phyloP scores from a whole-genome alignment of 2,329 filamentous ascomycete genomes.

The Annulohypoxylon truncatum region DNA sequence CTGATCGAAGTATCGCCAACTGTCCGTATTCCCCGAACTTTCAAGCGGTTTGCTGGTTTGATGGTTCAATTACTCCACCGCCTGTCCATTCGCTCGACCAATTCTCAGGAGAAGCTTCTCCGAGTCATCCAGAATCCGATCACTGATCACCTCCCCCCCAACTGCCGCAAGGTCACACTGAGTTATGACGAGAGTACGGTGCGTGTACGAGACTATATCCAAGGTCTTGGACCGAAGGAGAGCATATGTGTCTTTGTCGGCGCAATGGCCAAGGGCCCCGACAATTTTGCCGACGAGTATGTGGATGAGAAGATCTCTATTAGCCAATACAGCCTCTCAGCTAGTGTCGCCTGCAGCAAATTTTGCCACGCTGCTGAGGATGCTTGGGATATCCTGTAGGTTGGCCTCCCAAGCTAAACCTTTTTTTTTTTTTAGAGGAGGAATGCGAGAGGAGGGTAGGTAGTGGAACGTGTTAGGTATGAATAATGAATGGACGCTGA shows the following conservation, averaged over 20 bases:
- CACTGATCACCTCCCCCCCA: slow-evolving; percentile 93
- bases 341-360: slow-evolving; percentile 98
- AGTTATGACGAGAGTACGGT: slow-evolving; percentile 93
- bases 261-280: slow-evolving; percentile 96
- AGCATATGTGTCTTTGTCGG: slow-evolving; percentile 98
- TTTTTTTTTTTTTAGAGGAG: slow-evolving; percentile 9
- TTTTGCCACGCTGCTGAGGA: slow-evolving; percentile 99
- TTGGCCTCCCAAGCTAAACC: slow-evolving; percentile 12
- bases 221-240: slow-evolving; percentile 80
- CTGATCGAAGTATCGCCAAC: slow-evolving; percentile 98
- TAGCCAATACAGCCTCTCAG: slow-evolving; percentile 97
- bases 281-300: slow-evolving; percentile 93
- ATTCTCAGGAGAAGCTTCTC: slow-evolving; percentile 96
- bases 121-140: slow-evolving; percentile 99
- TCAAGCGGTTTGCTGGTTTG: slow-evolving; percentile 97
- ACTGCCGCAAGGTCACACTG: slow-evolving; percentile 97
- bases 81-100: slow-evolving; percentile 94
- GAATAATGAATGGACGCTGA: slow-evolving; percentile 46
- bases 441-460: slow-evolving; percentile 39
- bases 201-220: slow-evolving; percentile 88
- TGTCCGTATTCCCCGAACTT: slow-evolving; percentile 96
- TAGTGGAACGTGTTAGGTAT: slow-evolving; percentile 49
- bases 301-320: slow-evolving; percentile 98
- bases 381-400: slow-evolving; percentile 90
- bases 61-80: slow-evolving; percentile 99